Conservation (phyloP, 179 eudicot species). For the Kewa caespitosa region DNA sequence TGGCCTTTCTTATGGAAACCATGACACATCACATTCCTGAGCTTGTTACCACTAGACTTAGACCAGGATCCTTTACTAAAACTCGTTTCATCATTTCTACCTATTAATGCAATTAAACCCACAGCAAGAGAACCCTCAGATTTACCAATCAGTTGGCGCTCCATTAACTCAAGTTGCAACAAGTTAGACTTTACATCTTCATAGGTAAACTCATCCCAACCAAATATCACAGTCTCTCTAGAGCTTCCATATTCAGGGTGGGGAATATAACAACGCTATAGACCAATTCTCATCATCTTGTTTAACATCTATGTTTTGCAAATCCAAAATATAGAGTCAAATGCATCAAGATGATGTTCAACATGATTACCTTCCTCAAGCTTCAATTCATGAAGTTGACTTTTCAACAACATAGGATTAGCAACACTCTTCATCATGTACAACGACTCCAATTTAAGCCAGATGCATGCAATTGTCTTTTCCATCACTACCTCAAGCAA, state of each 20-base stretch:
- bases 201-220: background rate
- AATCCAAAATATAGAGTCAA: constrained; percentile 1
- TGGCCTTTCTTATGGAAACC: too few relatives aligned
- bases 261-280: background rate
- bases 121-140: too few relatives aligned
- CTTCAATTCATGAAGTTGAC: too few relatives aligned
- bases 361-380: background rate
- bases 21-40: too few relatives aligned
- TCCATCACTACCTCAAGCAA: background rate
- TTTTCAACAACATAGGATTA: background rate
- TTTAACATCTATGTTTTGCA: background rate
- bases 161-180: background rate
- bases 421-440: background rate
- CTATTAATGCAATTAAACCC: too few relatives aligned
- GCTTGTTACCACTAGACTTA: background rate
- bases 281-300: background rate
- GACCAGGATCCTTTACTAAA: too few relatives aligned
- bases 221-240: background rate
- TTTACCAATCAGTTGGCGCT: too few relatives aligned
- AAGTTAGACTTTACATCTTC: background rate
- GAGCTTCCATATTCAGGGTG: background rate
- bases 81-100: too few relatives aligned
- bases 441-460: background rate
- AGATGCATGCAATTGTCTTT: background rate
- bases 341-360: constrained; percentile 2